Evolutionary conservation across 2,329 filamentous ascomycete genomes (phyloP).

Genomic region (Myriangium duriaei): DNA sequence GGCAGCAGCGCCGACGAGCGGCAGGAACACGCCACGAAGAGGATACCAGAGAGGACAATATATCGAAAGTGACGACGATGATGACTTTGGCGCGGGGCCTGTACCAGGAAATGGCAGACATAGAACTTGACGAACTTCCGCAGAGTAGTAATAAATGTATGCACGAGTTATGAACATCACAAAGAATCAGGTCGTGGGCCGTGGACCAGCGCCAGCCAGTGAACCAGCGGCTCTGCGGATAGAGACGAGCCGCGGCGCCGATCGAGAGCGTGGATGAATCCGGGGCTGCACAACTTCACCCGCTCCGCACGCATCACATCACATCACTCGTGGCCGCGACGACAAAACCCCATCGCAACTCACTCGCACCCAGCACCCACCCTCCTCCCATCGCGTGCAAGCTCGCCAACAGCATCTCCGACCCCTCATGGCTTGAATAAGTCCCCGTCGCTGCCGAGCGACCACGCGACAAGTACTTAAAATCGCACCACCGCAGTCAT

Average conservation of each 20-base stretch:
- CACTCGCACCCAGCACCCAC: background rate
- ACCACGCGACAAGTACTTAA: conserved; percentile 2
- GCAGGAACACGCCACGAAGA: conserved; percentile 1
- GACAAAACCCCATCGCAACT: too few species aligned
- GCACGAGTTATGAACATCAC: too few species aligned
- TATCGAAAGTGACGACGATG: conserved; percentile 8
- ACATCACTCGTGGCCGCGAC: too few species aligned
- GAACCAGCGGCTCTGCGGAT: conserved; percentile 8
- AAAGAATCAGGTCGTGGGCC: too few species aligned
- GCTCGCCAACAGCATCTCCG: too few species aligned
- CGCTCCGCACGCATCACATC: too few species aligned
- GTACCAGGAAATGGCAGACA: conserved; percentile 1
- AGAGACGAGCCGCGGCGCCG: background rate
- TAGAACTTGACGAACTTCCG: too few species aligned
- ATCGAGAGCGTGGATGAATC: conserved; percentile 4
- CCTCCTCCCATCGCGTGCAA: too few species aligned
- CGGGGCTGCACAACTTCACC: conserved; percentile 1
- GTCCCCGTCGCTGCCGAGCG: background rate
- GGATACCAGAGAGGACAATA: conserved; percentile 8
- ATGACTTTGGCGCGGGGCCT: conserved; percentile 3
- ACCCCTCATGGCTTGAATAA: conserved; percentile 1
- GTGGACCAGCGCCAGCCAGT: too few species aligned
- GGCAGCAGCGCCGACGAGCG: background rate
- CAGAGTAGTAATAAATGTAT: too few species aligned
- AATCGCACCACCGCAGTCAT: conserved; percentile 14